These are phyloP conservation scores for Vicia faba DNA, from an alignment of 306 rosid species.

Conservation along the genomic window DNA sequence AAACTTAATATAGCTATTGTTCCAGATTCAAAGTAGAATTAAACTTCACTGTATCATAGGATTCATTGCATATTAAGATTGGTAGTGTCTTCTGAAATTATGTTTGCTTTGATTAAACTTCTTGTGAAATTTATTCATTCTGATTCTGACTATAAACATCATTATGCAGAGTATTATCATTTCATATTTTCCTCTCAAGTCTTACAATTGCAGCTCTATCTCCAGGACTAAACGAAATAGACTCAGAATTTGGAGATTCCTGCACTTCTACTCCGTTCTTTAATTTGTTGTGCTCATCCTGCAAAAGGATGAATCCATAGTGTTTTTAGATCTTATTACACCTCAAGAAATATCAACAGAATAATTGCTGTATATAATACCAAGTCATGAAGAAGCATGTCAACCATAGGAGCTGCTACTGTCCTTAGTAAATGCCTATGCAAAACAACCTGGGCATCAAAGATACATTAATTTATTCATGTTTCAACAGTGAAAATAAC, in stretches of 20 bases:
- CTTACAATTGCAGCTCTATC: constrained; percentile 84
- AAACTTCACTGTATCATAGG: constrained; percentile 1
- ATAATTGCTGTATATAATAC: constrained; percentile 51
- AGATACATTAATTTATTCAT: constrained; percentile 35
- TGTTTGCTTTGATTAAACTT: constrained; percentile 1
- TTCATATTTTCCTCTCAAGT: constrained; percentile 15
- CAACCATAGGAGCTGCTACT: constrained; percentile 72
- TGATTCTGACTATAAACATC: background rate
- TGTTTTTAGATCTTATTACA: constrained; percentile 29
- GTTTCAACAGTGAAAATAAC: constrained; percentile 36
- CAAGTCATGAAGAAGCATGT: constrained; percentile 69
- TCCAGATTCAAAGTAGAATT: background rate
- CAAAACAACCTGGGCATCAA: constrained; percentile 75
- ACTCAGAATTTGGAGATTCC: constrained; percentile 59
- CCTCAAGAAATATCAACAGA: constrained; percentile 24
- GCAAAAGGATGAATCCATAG: constrained; percentile 35
- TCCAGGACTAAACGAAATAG: constrained; percentile 59
- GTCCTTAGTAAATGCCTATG: constrained; percentile 95
- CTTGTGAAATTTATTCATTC: background rate
- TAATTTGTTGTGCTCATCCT: constrained; percentile 86
- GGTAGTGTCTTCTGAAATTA: too few relatives aligned
- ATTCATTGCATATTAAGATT: background rate
- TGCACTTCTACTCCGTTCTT: constrained; percentile 80
- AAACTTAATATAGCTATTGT: constrained; percentile 4
- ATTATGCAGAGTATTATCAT: background rate